phyloP scores from a whole-genome alignment of 2,329 filamentous ascomycete species.

The Ascochyta clinopodiicola region DNA sequence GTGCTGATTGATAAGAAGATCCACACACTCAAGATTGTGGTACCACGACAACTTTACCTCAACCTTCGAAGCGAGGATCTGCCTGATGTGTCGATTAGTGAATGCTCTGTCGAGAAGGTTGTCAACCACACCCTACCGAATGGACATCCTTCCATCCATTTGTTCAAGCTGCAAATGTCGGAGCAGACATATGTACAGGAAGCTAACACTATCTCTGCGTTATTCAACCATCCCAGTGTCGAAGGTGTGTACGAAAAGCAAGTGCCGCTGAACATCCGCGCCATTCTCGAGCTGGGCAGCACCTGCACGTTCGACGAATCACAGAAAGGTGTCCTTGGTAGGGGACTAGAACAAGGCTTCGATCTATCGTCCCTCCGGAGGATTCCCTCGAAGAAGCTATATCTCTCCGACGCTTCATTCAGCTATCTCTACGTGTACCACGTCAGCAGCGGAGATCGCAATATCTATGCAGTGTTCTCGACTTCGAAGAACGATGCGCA shows the following conservation, averaged over 20 bases:
- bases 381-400: constrained; percentile 70
- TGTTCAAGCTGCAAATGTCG: constrained; percentile 91
- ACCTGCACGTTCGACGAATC: constrained; percentile 91
- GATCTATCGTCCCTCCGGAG: constrained; percentile 79
- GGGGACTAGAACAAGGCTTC: constrained; percentile 91
- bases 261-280: constrained; percentile 83
- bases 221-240: constrained; percentile 92
- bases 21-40: constrained; percentile 84
- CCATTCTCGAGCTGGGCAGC: constrained; percentile 87
- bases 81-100: constrained; percentile 84
- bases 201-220: constrained; percentile 76
- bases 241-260: constrained; percentile 98
- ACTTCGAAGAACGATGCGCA: constrained; percentile 80
- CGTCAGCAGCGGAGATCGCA: constrained; percentile 85
- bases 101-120: constrained; percentile 90
- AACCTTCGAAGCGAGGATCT: constrained; percentile 88
- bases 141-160: constrained; percentile 88
- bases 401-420: constrained; percentile 76
- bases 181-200: constrained; percentile 89
- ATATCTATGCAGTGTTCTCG: constrained; percentile 94
- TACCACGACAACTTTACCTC: constrained; percentile 87
- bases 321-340: constrained; percentile 88
- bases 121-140: constrained; percentile 93
- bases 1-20: constrained; percentile 94
- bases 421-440: constrained; percentile 94